Conservation (phyloP, 768 basidiomycete genomes). For the Rhizopogon vulgaris region DNA sequence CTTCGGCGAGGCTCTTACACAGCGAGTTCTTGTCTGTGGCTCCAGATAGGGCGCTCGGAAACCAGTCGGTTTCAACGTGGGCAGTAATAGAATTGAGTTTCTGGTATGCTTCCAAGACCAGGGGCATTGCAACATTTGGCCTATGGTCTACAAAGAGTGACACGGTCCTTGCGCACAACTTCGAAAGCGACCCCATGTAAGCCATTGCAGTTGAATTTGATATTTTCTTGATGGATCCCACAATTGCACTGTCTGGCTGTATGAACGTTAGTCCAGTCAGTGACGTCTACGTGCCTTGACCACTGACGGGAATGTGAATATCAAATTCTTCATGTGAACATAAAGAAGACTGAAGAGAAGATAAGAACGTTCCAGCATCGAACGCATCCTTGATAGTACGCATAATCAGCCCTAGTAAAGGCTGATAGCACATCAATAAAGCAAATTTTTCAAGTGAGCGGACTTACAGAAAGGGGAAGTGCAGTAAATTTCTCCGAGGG, state of each 20-base stretch:
- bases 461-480: constrained; percentile 47
- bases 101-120: constrained; percentile 21
- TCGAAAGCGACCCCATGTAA: constrained; percentile 35
- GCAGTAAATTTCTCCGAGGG: constrained; percentile 50
- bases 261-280: constrained; percentile 3
- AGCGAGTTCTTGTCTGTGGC: constrained; percentile 9
- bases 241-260: constrained; percentile 29
- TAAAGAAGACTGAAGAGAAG: constrained; percentile 32
- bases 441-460: constrained; percentile 18
- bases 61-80: constrained; percentile 45
- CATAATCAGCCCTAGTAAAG: constrained; percentile 29
- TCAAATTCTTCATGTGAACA: constrained; percentile 14
- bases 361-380: constrained; percentile 48
- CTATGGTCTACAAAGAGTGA: constrained; percentile 31
- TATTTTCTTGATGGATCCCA: constrained; percentile 27
- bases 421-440: constrained; percentile 5
- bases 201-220: constrained; percentile 31
- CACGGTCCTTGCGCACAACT: constrained; percentile 27
- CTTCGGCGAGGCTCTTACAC: not conserved
- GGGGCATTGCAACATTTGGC: constrained; percentile 22
- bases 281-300: not conserved
- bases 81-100: constrained; percentile 30
- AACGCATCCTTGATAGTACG: constrained; percentile 52
- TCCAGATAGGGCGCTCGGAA: constrained; percentile 28
- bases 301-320: constrained; percentile 13